A percentile compares a stretch with the other conserved stretches of the same genome.
phyloP scores from a whole-genome alignment of 192 early-diverging fungal species.

The Backusella parvicylindrica region DNA sequence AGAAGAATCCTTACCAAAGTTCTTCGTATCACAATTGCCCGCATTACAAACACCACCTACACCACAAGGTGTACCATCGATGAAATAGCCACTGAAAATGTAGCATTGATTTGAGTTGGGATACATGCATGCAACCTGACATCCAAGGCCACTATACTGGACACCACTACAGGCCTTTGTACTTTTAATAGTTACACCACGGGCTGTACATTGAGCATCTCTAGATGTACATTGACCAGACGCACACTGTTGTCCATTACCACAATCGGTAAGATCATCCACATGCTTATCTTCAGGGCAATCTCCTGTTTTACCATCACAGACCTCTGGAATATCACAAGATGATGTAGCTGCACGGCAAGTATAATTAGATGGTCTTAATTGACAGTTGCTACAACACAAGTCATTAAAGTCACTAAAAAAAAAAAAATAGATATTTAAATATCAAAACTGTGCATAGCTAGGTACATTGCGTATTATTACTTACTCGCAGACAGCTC shows the following conservation, averaged over 20 bases:
- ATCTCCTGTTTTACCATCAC: conserved; percentile 62
- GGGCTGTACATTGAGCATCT: conserved; percentile 67
- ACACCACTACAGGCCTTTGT: conserved; percentile 57
- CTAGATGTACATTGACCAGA: conserved; percentile 73
- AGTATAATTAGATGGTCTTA: conserved; percentile 55
- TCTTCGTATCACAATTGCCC: conserved; percentile 43
- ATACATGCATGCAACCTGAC: background rate
- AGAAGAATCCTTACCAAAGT: conserved; percentile 25
- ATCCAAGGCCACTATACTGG: background rate
- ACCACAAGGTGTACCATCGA: conserved; percentile 75
- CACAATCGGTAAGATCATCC: conserved; percentile 67
- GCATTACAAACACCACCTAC: conserved; percentile 60
- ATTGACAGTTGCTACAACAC: conserved; percentile 78
- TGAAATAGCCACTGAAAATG: conserved; percentile 60
- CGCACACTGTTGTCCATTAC: conserved; percentile 58
- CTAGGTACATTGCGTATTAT: background rate
- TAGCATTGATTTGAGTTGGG: conserved; percentile 31
- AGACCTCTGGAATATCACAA: conserved; percentile 81
- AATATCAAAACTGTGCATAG: background rate
- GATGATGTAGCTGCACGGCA: conserved; percentile 74
- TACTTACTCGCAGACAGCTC: conserved; percentile 70
- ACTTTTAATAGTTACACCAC: conserved; percentile 54
- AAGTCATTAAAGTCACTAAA: conserved; percentile 75
- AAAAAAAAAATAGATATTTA: background rate
- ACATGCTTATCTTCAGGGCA: conserved; percentile 75